Conservation (phyloP, 2,329 filamentous ascomycete species). For the Aureobasidium sp. region DNA sequence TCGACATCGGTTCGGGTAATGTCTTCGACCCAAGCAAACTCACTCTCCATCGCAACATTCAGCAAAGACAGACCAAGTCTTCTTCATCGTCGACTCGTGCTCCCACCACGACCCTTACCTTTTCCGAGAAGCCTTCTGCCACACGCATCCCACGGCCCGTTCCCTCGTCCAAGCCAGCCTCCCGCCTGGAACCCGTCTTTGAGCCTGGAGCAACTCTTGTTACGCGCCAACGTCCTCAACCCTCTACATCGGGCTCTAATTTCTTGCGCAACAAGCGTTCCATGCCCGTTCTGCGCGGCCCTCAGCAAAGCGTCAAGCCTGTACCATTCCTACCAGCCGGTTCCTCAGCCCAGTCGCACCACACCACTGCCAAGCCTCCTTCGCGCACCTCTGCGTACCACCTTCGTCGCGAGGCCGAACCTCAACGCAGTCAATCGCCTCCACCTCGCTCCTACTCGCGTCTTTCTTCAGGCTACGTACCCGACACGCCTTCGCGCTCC, state of each 20-base stretch:
- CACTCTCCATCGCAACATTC: constrained; percentile 83
- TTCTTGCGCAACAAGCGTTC: constrained; percentile 52
- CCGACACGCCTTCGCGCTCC: constrained; percentile 41
- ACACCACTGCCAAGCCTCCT: constrained; percentile 61
- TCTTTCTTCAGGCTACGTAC: constrained; percentile 38
- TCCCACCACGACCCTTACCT: constrained; percentile 79
- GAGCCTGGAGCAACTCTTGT: constrained; percentile 72
- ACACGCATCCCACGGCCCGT: constrained; percentile 72
- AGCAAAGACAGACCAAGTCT: constrained; percentile 61
- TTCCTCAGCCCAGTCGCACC: constrained; percentile 65
- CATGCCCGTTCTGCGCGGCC: constrained; percentile 47
- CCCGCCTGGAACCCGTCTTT: constrained; percentile 82
- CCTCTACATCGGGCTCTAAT: constrained; percentile 45
- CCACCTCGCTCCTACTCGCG: constrained; percentile 38
- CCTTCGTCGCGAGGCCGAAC: constrained; percentile 76
- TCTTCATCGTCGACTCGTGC: constrained; percentile 61
- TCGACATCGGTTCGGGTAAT: constrained; percentile 79
- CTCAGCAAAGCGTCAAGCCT: constrained; percentile 51
- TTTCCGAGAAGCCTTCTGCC: constrained; percentile 62
- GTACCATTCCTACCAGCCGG: constrained; percentile 75
- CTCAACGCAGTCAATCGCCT: constrained; percentile 39
- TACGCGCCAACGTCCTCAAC: constrained; percentile 48
- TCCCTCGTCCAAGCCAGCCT: constrained; percentile 33
- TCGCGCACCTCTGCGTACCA: constrained; percentile 54
- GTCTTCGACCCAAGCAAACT: constrained; percentile 72